Base-by-base conservation (phyloP, 306 rosid species). In the Citrullus amarus region DNA sequence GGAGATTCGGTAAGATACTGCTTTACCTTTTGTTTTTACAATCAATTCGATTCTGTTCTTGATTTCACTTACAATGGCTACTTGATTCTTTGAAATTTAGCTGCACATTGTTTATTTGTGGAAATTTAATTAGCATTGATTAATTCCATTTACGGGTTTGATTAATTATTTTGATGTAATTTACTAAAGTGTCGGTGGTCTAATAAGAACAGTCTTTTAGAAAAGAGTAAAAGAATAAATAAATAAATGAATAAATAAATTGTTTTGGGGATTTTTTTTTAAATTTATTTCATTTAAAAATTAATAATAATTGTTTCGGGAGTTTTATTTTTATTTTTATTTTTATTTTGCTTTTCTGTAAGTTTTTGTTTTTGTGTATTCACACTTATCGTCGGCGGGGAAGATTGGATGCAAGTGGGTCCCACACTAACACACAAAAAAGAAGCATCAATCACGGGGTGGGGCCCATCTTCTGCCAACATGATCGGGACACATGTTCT, bases 1-100 rank as follows among this genome's bases (percentile, higher is more conserved):
- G 99, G 99, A 88, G 94, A 92, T 96, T 96, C 62, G 99, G 99
- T 96, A 91, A 79, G 67, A 58, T 36, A 6, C 28, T 66, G 56
- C 9, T 54, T 43, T 67, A 4, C 4, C 16, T n/a, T 17, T 41
- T 0, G 6, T 4, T 39, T 20, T 69, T 43, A 61, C 38, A 22
- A 9, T 61, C 18, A 11, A 4, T 22, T 69, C n/a, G 46, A 11
- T 20, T 4, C 6, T 68, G 17, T 2, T 53, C 20, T 53, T 43
- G 46, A 6, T 60, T 60, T 34, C n/a, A 20, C 63, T 58, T 53
- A 53, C n/a, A 15, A 53, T 46, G 51, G 51, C 15, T 46, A 11
- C 13, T 54, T 54, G 58, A 7, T 4, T 54, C 65, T 25, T 60
- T 22, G 38, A 60, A 60, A 14, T 61, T 61, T 61, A 61, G 41